Base-by-base conservation (phyloP, 208 protist species). In the Strigomonas oncopelti region DNA sequence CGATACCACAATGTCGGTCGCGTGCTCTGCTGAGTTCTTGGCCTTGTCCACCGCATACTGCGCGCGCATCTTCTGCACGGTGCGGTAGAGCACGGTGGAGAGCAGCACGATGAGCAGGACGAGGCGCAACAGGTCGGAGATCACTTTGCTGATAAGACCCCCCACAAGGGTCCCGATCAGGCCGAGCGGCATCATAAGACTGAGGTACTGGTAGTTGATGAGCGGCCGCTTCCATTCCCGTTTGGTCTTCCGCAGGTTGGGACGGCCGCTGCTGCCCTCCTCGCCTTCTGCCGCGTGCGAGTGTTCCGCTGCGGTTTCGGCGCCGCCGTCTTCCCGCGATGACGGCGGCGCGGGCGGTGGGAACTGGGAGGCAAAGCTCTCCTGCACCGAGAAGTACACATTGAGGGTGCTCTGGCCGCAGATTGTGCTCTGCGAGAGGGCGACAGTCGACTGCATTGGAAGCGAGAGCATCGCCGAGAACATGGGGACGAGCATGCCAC, bases 141-240 rank as follows among this genome's bases (percentile, higher is more conserved):
- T 85, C n/a, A 92, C n/a, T 64, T 80, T 85, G 52, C 82, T 90
- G 25, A 92, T 54, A 38, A 93, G 73, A 45, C 84, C 78, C 24
- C 90, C 90, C 42, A 92, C 20, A 25, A 92, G 59, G 27, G 87
- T 95, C 0, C 90, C 90, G 36, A 88, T 69, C 22, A 92, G 71
- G 9, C 83, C 83, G 22, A 91, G 84, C 1, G 90, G 90, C 22
- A 95, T 65, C 65, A 93, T 57, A 36, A 95, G 61, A 56, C 72
- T 85, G 32, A 95, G 68, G 54, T 91, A 91, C 72, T 93, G 85
- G 65, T 93, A 95, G 72, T 95, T 92, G 67, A 95, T 92, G 25
- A 95, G 65, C 24, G 90, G 90, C 0, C 88, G 83, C 27, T 82
- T 75, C 74, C 78, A 87, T 28, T 36, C 54, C 1, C 54, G 42